Percentiles rank a stretch among this genome's conserved stretches.
These are phyloP conservation scores for Corymbia maculata DNA, from an alignment of 345 rosid species.

Conservation along the genomic window DNA sequence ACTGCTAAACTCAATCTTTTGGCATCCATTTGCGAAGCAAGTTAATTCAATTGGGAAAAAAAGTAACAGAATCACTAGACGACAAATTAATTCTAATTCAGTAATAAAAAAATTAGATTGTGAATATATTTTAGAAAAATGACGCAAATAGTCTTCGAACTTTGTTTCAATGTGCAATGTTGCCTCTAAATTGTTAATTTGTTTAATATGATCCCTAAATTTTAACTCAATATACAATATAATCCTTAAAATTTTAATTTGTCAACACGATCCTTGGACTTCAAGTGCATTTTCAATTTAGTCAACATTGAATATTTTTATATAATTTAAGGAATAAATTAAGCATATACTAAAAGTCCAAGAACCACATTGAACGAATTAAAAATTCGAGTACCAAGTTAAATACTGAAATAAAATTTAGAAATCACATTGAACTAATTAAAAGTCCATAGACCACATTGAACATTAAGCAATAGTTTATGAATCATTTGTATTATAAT, in stretches of 20 bases:
- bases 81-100: background rate
- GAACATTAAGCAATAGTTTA: background rate
- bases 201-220: too few species aligned
- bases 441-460: background rate
- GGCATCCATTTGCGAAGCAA: background rate
- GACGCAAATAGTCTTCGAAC: too few species aligned
- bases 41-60: background rate
- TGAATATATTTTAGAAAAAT: background rate
- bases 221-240: too few species aligned
- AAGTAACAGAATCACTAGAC: background rate
- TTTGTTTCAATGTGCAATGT: background rate
- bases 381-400: background rate
- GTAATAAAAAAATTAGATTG: background rate
- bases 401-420: too few species aligned
- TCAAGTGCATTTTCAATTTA: background rate
- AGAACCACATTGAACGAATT: too few species aligned
- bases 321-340: background rate
- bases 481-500: too few species aligned
- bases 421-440: too few species aligned
- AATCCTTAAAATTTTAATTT: background rate
- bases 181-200: accelerated
- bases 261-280: accelerated
- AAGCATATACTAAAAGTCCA: too few species aligned
- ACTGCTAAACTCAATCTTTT: too few species aligned
- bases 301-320: background rate